Evolutionary conservation across 352 stramenopile genomes (phyloP).

Genomic region (Globisporangium rhizosaccharum): DNA sequence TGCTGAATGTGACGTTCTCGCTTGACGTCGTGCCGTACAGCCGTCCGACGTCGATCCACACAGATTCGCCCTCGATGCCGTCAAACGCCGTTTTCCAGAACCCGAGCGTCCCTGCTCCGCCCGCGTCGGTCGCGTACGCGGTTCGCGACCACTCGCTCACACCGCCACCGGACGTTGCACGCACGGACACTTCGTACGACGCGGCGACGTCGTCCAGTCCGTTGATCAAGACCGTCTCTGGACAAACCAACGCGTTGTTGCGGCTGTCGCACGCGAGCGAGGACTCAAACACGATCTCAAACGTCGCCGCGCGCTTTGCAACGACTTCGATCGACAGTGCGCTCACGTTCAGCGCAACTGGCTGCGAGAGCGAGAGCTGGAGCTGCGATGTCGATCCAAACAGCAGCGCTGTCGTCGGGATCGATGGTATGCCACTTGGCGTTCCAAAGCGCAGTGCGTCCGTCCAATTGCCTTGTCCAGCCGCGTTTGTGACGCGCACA

Average conservation of each 20-base stretch:
- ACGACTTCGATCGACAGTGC: constrained; percentile 13
- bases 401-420: constrained; percentile 14
- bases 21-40: constrained; percentile 18
- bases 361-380: constrained; percentile 18
- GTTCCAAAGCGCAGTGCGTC: constrained; percentile 20
- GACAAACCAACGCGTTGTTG: constrained; percentile 15
- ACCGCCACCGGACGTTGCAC: constrained; percentile 23
- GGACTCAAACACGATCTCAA: constrained; percentile 2
- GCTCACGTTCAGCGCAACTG: constrained; percentile 10
- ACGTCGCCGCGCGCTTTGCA: constrained; percentile 3
- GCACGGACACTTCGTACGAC: constrained; percentile 17
- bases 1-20: constrained; percentile 19
- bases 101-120: constrained; percentile 9
- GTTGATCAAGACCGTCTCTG: constrained; percentile 12
- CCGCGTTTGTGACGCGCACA: constrained; percentile 14
- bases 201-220: constrained; percentile 6
- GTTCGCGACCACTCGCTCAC: constrained; percentile 23
- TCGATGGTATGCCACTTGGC: constrained; percentile 19
- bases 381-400: constrained; percentile 24
- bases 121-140: constrained; percentile 22
- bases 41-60: constrained; percentile 18
- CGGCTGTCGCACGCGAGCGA: constrained; percentile 6
- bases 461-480: constrained; percentile 23
- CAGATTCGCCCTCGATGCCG: constrained; percentile 11
- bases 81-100: constrained; percentile 15